Evolutionary conservation across 2,329 filamentous ascomycete genomes (phyloP), one percentile per base, ranked within the genome.

Genomic region (Fusarium nurragi): DNA sequence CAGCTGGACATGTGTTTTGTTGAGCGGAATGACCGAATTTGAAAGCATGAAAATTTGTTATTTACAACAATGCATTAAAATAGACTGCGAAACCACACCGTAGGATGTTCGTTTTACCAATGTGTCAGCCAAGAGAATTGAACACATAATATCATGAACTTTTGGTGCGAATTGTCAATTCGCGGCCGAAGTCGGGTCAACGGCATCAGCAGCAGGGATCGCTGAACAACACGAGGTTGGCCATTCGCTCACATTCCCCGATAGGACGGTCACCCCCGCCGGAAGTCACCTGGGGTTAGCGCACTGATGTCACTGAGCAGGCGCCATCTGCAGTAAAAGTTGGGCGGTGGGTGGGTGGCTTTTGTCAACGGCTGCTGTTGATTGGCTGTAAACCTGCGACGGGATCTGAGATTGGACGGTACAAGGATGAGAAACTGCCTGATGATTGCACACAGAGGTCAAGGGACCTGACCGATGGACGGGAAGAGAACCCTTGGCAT

Each of bases 121-220:
- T 18, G 26, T 56, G 36, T 40, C 49, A 61, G 58, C 43, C 32
- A 56, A 55, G 56, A 44, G n/a, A 54, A 32, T 25, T 43, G 32
- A 36, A 47, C 25, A 30, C 48, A 37, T 44, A 64, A 54, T 28
- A 54, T 64, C 49, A 61, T 49, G 56, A 41, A 56, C 32, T 61
- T 61, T 61, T 56, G 50, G 32, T 16, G 26, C 21, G 18, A 34
- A 43, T 47, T 23, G 5, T 49, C 26, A 13, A 30, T 38, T 41
- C 18, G 22, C 45, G 53, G 64, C 66, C 66, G 52, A 65, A 58
- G 43, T 68, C 67, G 66, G 67, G 64, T 66, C 41, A 22, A 48
- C 50, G 50, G 55, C 45, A 37, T 30, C 38, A 47, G 34, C 28
- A 51, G 41, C 63, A 62, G 21, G 56, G 61, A 49, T 66, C 46